A percentile compares a stretch with the other conserved stretches of the same genome.
These are phyloP conservation scores for Trichomonas gallinae DNA, from an alignment of 208 protist species.

Conservation along the genomic window DNA sequence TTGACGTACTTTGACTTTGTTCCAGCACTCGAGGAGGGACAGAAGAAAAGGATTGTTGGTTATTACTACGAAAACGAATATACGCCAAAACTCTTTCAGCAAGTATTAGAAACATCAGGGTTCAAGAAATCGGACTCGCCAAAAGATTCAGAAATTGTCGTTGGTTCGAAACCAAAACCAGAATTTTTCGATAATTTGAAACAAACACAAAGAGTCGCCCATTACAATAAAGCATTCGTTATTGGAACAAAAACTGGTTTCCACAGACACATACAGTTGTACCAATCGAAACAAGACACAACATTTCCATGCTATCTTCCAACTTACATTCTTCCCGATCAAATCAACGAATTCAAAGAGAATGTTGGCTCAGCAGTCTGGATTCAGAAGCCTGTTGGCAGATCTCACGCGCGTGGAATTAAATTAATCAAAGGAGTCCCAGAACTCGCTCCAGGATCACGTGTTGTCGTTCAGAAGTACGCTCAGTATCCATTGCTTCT, in stretches of 20 bases:
- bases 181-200: background rate
- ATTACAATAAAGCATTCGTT: background rate
- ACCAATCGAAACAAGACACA: background rate
- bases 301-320: background rate
- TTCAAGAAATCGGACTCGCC: background rate
- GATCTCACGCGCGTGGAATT: slow-evolving; percentile 28
- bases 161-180: background rate
- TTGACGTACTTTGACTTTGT: background rate
- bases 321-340: background rate
- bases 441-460: background rate
- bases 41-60: background rate
- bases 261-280: background rate
- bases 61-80: background rate
- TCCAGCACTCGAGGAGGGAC: background rate
- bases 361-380: background rate
- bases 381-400: slow-evolving; percentile 25
- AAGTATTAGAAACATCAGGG: background rate
- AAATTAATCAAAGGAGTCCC: background rate
- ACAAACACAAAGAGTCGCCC: background rate
- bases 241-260: background rate
- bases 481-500: slow-evolving; percentile 12
- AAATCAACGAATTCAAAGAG: background rate
- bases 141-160: background rate
- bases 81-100: background rate
- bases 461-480: slow-evolving; percentile 4